These are phyloP conservation scores for Thymus quinquecostatus DNA, from an alignment of 257 asterid species.

Conservation along the genomic window DNA sequence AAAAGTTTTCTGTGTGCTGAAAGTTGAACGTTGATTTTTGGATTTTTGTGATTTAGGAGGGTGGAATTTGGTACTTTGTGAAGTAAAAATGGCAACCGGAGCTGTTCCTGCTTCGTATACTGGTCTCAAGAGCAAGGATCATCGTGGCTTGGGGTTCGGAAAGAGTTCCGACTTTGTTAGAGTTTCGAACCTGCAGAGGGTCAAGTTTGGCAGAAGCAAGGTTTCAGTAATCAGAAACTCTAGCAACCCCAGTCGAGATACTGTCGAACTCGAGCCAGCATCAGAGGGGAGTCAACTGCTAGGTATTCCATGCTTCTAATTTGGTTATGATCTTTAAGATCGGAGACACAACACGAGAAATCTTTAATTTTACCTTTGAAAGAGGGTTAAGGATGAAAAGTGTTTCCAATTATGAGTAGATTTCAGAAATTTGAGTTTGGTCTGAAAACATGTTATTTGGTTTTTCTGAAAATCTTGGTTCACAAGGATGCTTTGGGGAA, in stretches of 20 bases:
- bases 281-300: constrained; percentile 90
- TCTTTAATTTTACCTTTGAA: constrained; percentile 7
- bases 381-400: background rate
- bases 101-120: constrained; percentile 84
- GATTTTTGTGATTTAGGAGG: constrained; percentile 40
- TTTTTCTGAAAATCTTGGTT: constrained; percentile 25
- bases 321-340: constrained; percentile 41
- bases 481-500: background rate
- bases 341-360: constrained; percentile 30
- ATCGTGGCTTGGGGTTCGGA: constrained; percentile 58
- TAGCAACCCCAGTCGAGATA: constrained; percentile 67
- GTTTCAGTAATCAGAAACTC: constrained; percentile 72
- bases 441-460: constrained; percentile 12
- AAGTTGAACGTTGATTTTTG: constrained; percentile 10
- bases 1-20: background rate
- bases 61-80: constrained; percentile 33
- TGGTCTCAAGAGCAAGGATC: constrained; percentile 65
- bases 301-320: constrained; percentile 49
- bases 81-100: constrained; percentile 77
- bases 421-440: background rate
- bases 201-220: constrained; percentile 64
- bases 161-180: constrained; percentile 68
- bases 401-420: background rate
- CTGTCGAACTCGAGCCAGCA: constrained; percentile 89
- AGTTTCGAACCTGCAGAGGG: constrained; percentile 68